A percentile compares a stretch with the other conserved stretches of the same genome.
Conservation (phyloP, 2,329 filamentous ascomycete species). For the Leptographium flavum region DNA sequence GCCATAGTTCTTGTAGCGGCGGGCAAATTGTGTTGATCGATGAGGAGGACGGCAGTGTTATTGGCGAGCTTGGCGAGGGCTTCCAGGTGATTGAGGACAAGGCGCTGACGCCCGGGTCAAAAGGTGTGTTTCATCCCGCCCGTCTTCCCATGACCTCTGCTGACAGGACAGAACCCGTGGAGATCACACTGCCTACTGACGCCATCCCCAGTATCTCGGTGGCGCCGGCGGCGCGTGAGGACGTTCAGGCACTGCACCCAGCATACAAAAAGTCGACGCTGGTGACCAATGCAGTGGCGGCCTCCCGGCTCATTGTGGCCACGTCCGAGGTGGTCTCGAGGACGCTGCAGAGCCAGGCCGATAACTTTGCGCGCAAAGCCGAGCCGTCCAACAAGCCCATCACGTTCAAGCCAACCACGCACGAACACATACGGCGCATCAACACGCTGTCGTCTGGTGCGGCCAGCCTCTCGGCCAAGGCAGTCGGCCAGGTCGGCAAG, state of each 20-base stretch:
- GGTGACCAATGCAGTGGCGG: conserved; percentile 74
- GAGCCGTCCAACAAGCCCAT: conserved; percentile 68
- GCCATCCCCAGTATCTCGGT: conserved; percentile 51
- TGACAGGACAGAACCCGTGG: conserved; percentile 52
- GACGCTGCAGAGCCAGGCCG: conserved; percentile 61
- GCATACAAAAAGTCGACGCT: conserved; percentile 81
- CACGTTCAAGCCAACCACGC: conserved; percentile 75
- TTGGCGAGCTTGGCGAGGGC: conserved; percentile 48
- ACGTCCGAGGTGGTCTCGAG: conserved; percentile 69
- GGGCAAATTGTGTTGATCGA: conserved; percentile 87
- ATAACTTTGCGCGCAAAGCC: conserved; percentile 66
- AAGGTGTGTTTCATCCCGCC: conserved; percentile 44
- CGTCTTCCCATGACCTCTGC: background rate
- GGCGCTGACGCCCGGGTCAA: conserved; percentile 69
- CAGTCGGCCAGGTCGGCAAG: conserved; percentile 68
- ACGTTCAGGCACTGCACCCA: conserved; percentile 69
- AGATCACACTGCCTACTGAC: conserved; percentile 58
- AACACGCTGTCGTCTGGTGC: conserved; percentile 73
- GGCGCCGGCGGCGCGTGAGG: conserved; percentile 51
- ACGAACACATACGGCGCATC: conserved; percentile 74
- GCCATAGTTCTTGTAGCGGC: conserved; percentile 38
- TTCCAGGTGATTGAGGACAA: conserved; percentile 48
- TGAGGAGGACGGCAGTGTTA: conserved; percentile 89
- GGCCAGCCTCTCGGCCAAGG: conserved; percentile 68
- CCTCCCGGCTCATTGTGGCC: conserved; percentile 84